A percentile compares a stretch with the other conserved stretches of the same genome.
Conservation (phyloP, 202 grass and related monocot species). For the Musa balbisiana region DNA sequence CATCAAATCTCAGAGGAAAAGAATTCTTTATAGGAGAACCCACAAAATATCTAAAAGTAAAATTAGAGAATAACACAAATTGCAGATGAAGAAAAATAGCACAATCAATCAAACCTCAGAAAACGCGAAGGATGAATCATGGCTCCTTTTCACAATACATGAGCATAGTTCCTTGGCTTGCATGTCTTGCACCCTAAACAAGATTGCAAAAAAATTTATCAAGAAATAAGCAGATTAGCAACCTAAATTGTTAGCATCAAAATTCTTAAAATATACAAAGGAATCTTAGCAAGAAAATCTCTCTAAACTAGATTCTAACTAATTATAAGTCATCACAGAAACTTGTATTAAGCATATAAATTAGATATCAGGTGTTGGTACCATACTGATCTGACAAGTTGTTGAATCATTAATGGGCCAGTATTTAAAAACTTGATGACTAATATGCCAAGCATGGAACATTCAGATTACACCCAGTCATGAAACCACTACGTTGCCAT, state of each 20-base stretch:
- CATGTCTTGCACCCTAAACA: conserved; percentile 25
- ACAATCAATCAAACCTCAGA: conserved; percentile 25
- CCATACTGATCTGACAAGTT: no score
- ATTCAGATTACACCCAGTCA: no score
- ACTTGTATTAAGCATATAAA: not conserved
- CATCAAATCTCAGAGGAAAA: not conserved
- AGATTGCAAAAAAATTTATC: not conserved
- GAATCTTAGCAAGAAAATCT: no score
- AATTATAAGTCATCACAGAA: not conserved
- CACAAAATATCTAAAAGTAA: not conserved
- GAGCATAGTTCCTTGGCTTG: conserved; percentile 8
- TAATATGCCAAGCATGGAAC: no score
- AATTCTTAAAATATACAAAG: no score
- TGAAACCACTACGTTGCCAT: no score
- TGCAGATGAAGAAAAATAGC: not conserved
- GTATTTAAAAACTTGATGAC: no score
- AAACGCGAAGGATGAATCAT: conserved; percentile 19
- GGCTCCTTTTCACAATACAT: not conserved
- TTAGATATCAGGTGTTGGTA: no score
- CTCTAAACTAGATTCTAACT: no score
- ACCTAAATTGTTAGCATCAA: conserved; percentile 1
- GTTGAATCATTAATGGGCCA: no score
- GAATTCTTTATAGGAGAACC: not conserved
- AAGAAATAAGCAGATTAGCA: not conserved
- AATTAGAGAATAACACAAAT: conserved; percentile 14